Conservation (phyloP, 2,329 filamentous ascomycete species). For the Nothopassalora personata region DNA sequence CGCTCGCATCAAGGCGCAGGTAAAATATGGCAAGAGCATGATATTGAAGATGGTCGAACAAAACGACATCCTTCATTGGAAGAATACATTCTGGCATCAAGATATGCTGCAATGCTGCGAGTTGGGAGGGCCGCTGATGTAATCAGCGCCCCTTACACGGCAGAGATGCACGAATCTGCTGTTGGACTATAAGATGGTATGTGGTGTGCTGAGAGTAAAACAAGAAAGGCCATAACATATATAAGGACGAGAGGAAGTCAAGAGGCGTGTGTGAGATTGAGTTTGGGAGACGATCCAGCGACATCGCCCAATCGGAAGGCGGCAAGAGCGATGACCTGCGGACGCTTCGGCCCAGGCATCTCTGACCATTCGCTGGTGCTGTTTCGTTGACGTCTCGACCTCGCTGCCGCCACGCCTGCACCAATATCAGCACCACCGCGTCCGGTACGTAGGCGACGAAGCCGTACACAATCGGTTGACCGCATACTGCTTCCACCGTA, state of each 20-base stretch:
- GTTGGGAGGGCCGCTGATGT: too few relatives aligned
- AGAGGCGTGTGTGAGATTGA: not conserved
- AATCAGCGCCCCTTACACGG: too few relatives aligned
- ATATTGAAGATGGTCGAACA: too few relatives aligned
- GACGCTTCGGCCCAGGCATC: not conserved
- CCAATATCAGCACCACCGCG: constrained; percentile 1
- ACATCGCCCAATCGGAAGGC: not conserved
- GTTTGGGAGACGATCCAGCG: not conserved
- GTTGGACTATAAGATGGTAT: not conserved
- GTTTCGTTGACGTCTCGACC: constrained; percentile 6
- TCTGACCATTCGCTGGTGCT: constrained; percentile 2
- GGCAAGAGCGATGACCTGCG: not conserved
- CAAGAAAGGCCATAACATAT: not conserved
- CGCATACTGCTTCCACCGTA: constrained; percentile 2
- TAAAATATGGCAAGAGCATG: too few relatives aligned
- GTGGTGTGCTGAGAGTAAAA: not conserved
- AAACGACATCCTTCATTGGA: too few relatives aligned
- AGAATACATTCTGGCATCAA: too few relatives aligned
- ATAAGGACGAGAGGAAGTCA: not conserved
- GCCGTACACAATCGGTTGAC: constrained; percentile 13
- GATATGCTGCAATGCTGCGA: too few relatives aligned
- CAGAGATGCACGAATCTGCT: too few relatives aligned
- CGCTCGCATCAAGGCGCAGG: too few relatives aligned
- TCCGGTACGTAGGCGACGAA: constrained; percentile 23
- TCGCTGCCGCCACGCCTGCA: constrained; percentile 12